Base-by-base conservation (phyloP, 1,284 basidiomycete species). In the Pseudozyma sp. region DNA sequence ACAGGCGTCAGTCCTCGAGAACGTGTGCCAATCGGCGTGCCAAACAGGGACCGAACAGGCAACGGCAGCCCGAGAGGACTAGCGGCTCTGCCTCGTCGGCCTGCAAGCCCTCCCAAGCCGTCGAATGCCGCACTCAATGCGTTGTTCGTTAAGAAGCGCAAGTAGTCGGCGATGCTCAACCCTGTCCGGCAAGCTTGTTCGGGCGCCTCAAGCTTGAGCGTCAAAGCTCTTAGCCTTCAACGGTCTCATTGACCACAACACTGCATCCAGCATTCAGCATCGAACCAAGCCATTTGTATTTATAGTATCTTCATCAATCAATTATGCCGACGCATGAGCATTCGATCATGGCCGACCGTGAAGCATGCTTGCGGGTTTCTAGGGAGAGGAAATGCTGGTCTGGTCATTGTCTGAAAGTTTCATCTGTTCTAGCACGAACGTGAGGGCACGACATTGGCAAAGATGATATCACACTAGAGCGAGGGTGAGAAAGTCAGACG, bases 121-220 rank as follows among this genome's bases (percentile, higher is more conserved):
- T 75, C 72, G 24, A 67, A 52, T 34, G 72, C 72, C 5, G 68
- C 72, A 4, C 68, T 75, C 44, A 65, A 75, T 19, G 67, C 72
- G 8, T 33, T 75, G 29, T 75, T 75, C 17, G 72, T 75, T 53
- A 70, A 70, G 60, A 75, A 70, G 60, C 67, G 72, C 33, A 60
- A 55, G 40, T 74, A 45, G 37, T 40, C 16, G 24, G 16, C 8
- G 19, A 5, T 33, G 13, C 4, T 24, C 43, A 29, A 7, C 11
- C 40, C 40, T 1, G 7, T 42, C 11, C 40, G 40, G 11, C 14
- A 16, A 42, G 40, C 40, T 42, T 13, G 40, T 5, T 42, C n/a
- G 40, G 7, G 16, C 40, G 11, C 40, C 7, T 42, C 19, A 24
- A 29, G 19, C 43, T 29, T 31, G 30, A 14, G 13, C 29, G 5